Conservation (phyloP, 1,139 yeast genomes). For the Pichiaceae sp. region DNA sequence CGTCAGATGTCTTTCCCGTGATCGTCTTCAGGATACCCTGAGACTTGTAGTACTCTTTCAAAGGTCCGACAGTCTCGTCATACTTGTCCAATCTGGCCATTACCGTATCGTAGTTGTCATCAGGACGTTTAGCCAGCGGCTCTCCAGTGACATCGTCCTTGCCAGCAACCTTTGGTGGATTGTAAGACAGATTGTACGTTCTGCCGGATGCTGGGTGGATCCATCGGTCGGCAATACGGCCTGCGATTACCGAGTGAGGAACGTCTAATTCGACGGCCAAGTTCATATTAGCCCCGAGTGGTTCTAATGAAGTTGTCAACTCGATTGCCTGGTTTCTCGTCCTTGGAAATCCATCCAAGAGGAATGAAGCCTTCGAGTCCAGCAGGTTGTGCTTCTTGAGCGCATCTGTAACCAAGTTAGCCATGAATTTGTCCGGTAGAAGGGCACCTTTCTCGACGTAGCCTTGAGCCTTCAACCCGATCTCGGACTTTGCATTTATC, state of each 20-base stretch:
- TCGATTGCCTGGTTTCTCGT: slow-evolving; percentile 63
- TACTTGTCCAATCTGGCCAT: slow-evolving; percentile 59
- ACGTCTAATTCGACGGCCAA: slow-evolving; percentile 79
- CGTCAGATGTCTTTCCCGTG: slow-evolving; percentile 74
- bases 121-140: slow-evolving; percentile 66
- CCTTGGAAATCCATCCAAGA: slow-evolving; percentile 89
- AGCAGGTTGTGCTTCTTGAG: slow-evolving; percentile 40
- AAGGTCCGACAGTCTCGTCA: slow-evolving; percentile 49
- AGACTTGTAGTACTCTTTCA: slow-evolving; percentile 50
- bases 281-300: slow-evolving; percentile 40
- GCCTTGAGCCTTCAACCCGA: slow-evolving; percentile 52
- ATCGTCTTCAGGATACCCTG: slow-evolving; percentile 50
- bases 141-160: slow-evolving; percentile 88
- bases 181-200: slow-evolving; percentile 76
- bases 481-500: slow-evolving; percentile 42
- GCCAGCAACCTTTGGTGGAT: slow-evolving; percentile 79
- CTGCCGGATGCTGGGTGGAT: slow-evolving; percentile 81
- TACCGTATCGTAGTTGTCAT: slow-evolving; percentile 70
- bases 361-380: slow-evolving; percentile 45
- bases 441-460: slow-evolving; percentile 57
- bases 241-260: slow-evolving; percentile 68
- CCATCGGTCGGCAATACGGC: slow-evolving; percentile 79
- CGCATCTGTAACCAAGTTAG: slow-evolving; percentile 46
- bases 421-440: slow-evolving; percentile 68
- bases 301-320: slow-evolving; percentile 39